These are phyloP conservation scores for Actinomortierella ambigua DNA, from an alignment of 371 early-diverging fungal species.

Conservation along the genomic window DNA sequence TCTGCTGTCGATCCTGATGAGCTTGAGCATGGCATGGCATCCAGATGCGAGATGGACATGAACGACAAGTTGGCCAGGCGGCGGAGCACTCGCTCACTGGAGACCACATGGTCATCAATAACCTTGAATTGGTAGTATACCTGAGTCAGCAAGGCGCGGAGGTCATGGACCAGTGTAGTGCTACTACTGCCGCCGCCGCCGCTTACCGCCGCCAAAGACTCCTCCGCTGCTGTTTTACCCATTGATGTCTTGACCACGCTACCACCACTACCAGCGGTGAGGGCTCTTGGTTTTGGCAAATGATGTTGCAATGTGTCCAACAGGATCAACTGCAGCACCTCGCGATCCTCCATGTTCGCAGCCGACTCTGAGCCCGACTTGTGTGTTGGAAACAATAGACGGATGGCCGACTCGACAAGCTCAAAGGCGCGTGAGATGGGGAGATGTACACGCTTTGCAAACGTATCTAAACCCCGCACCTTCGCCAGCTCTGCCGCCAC, in stretches of 20 bases:
- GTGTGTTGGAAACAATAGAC: constrained; percentile 22
- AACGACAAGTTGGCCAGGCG: constrained; percentile 38
- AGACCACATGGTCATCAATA: too few species aligned
- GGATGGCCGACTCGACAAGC: constrained; percentile 39
- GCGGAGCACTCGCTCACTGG: constrained; percentile 17
- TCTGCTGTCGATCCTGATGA: not conserved
- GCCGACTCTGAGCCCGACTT: constrained; percentile 10
- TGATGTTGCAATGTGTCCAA: constrained; percentile 42
- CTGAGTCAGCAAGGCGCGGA: too few species aligned
- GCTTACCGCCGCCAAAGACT: not conserved
- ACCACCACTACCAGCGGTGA: constrained; percentile 3
- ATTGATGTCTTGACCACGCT: not conserved
- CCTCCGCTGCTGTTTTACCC: not conserved
- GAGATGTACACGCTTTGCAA: constrained; percentile 52
- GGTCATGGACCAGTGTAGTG: too few species aligned
- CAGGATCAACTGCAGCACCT: constrained; percentile 42
- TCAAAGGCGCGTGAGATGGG: constrained; percentile 55
- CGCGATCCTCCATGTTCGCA: constrained; percentile 13
- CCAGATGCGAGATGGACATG: constrained; percentile 37
- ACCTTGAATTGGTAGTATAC: too few species aligned
- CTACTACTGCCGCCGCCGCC: too few species aligned
- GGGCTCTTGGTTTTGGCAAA: constrained; percentile 8
- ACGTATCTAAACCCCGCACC: constrained; percentile 60
- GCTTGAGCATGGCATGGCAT: constrained; percentile 27
- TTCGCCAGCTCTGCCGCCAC: constrained; percentile 36